These are phyloP conservation scores for Fusarium buxicola DNA, from an alignment of 2,329 filamentous ascomycete species.

Conservation along the genomic window DNA sequence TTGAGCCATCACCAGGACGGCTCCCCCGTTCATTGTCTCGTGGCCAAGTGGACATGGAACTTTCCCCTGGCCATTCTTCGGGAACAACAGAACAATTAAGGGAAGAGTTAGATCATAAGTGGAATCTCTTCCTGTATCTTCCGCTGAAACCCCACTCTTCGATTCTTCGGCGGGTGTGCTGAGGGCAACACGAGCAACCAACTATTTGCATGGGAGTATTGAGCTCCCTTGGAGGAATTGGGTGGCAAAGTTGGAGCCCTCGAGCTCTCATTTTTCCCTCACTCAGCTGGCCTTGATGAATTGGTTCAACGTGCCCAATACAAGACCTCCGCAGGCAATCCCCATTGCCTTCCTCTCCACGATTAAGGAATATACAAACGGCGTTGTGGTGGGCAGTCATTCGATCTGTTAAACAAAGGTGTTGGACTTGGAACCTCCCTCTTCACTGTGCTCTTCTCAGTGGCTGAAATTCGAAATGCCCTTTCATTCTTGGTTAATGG, in stretches of 20 bases:
- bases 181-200: too few relatives aligned
- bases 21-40: neutral
- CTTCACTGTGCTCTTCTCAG: neutral
- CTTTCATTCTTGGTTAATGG: neutral
- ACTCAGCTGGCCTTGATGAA: neutral
- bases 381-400: neutral
- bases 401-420: slow-evolving; percentile 1
- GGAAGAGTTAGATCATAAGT: neutral
- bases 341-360: too few relatives aligned
- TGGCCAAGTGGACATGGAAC: neutral
- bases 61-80: neutral
- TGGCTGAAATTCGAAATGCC: neutral
- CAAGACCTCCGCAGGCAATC: too few relatives aligned
- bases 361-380: too few relatives aligned
- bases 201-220: too few relatives aligned
- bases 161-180: too few relatives aligned
- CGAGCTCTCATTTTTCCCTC: neutral
- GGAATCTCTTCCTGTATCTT: neutral
- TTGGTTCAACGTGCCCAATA: too few relatives aligned
- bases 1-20: neutral
- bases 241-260: too few relatives aligned
- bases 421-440: neutral
- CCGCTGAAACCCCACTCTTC: too few relatives aligned
- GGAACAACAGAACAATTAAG: neutral
- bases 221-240: too few relatives aligned